Evolutionary conservation across 176 grass and related monocot genomes (phyloP).

Genomic region (Bromus sterilis): DNA sequence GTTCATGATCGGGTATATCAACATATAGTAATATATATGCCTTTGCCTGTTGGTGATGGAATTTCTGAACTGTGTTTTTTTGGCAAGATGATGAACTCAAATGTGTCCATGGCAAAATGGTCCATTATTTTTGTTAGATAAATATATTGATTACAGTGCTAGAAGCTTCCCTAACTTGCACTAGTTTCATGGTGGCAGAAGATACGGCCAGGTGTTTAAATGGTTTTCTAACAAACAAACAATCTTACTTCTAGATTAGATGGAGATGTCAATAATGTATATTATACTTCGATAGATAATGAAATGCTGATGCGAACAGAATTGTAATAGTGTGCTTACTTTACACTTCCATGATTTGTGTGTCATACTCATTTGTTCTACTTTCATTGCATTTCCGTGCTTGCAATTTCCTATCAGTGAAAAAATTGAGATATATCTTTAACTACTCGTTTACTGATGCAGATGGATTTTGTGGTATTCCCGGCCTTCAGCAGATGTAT

Average conservation of each 20-base stretch:
- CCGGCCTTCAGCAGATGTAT: constrained; percentile 18
- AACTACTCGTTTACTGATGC: neutral
- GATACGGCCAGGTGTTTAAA: neutral
- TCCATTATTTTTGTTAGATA: neutral
- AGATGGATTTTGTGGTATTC: constrained; percentile 17
- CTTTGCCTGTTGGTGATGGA: neutral
- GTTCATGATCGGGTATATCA: neutral
- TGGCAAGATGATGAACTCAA: neutral
- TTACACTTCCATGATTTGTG: neutral
- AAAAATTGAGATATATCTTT: neutral
- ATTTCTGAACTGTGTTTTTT: neutral
- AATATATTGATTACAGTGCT: neutral
- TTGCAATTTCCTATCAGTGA: neutral
- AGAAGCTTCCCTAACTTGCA: neutral
- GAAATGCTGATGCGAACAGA: neutral
- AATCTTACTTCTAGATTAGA: neutral
- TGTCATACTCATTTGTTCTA: neutral
- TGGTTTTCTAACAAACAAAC: neutral
- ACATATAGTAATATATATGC: neutral
- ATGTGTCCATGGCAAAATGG: neutral
- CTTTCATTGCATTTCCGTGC: neutral
- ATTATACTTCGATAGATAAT: neutral
- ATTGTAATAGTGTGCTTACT: neutral
- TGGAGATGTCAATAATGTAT: neutral
- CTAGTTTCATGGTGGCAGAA: neutral